A percentile compares a stretch with the other conserved stretches of the same genome.
Conservation (phyloP, 805 yeast species). For the Clavispora santaluciae region DNA sequence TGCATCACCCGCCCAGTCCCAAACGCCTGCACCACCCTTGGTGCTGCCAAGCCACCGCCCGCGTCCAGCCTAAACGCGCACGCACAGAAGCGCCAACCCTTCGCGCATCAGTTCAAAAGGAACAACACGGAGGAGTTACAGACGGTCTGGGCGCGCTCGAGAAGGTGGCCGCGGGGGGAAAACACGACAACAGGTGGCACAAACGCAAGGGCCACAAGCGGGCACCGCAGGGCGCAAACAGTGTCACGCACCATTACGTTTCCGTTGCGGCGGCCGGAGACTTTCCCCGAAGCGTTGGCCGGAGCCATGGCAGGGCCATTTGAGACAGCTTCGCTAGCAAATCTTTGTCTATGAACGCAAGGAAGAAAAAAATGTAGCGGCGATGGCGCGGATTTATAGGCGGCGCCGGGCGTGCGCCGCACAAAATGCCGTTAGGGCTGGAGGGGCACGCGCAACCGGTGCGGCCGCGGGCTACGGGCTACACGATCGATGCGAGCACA, state of each 20-base stretch:
- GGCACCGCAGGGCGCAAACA: slow-evolving; percentile 7
- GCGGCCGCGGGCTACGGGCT: no score
- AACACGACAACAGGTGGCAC: not conserved
- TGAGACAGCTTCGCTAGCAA: slow-evolving; percentile 73
- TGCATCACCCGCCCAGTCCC: not conserved
- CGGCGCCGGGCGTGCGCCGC: not conserved
- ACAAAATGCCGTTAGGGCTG: not conserved
- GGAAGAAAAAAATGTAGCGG: slow-evolving; percentile 18
- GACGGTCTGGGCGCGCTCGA: not conserved
- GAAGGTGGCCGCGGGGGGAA: not conserved
- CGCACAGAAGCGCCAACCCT: not conserved
- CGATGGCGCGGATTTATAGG: slow-evolving; percentile 2
- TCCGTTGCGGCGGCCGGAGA: slow-evolving; percentile 67
- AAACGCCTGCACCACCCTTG: not conserved
- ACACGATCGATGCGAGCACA: no score
- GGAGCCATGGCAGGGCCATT: slow-evolving; percentile 40
- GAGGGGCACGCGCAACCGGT: not conserved
- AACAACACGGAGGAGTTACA: not conserved
- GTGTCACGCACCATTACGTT: slow-evolving; percentile 38
- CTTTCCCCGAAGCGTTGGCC: slow-evolving; percentile 61
- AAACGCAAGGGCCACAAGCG: not conserved
- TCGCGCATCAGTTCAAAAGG: not conserved
- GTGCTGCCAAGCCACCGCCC: not conserved
- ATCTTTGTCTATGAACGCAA: slow-evolving; percentile 67
- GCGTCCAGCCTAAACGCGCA: not conserved